Base-by-base conservation (phyloP, 1,139 yeast genomes). In the Arxiozyma bovina region DNA sequence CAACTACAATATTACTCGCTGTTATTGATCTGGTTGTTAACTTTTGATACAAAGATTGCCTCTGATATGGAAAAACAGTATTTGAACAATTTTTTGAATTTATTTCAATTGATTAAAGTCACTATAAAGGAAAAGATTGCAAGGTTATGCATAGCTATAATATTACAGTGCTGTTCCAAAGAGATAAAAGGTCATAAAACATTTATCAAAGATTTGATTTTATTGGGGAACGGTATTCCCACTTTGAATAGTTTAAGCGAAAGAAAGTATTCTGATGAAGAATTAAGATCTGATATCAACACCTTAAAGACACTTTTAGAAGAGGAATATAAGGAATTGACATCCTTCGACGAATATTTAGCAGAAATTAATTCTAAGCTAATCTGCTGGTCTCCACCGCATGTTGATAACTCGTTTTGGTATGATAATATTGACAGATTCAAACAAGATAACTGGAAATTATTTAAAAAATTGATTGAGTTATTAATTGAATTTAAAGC, bases 261-360 rank as follows among this genome's bases (percentile, higher is more conserved):
- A 60, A 78, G 98, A 64, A 93, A 93, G 70, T 91, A 96, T 83
- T 87, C 96, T 15, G 99, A 93, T 69, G 95, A 89, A 60, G 99
- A 93, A 70, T 80, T 94, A 61, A 80, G 87, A 52, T 77, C 75
- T 42, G 98, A 91, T 69, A 78, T 94, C 61, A 75, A 74, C 40
- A 70, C 73, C 50, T 75, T 93, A 61, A 73, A 77, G 54, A 82
- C 77, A 48, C 75, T 76, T 17, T 78, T 93, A 63, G 81, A 82
- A 60, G 87, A 83, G 44, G 84, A 88, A 51, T 91, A 86, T 58
- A 80, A 83, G 54, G 83, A 81, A 60, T 80, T 93, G 74, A 85
- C 98, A 5, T 89, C 96, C 1, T 87, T 93, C 68, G 99, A 93
- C 66, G 98, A 91, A 70, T 93, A 91, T 71, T 76, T 81, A 63